Evolutionary conservation across 169 alveolate species (phyloP).

Genomic region (Sarcocystis neurona): DNA sequence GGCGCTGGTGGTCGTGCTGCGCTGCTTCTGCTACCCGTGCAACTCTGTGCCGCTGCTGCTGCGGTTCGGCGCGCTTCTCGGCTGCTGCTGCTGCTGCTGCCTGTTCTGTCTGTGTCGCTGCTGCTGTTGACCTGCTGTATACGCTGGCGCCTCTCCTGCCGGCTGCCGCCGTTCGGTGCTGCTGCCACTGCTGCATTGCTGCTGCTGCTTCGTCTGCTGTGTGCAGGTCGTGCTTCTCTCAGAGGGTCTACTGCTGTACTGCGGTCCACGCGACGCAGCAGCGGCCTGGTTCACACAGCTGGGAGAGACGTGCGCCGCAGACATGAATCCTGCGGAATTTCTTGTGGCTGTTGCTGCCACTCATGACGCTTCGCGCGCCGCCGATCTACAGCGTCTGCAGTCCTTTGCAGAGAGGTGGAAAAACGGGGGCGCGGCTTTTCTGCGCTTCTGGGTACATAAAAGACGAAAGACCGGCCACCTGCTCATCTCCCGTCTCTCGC

Average conservation of each 20-base stretch:
- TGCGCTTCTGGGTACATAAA: conserved; percentile 39
- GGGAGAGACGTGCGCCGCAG: conserved; percentile 49
- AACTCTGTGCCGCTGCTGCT: too few species aligned
- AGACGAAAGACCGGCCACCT: background rate
- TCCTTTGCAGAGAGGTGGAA: conserved; percentile 52
- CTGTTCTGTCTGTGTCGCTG: too few species aligned
- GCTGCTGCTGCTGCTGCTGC: too few species aligned
- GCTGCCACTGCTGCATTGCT: too few species aligned
- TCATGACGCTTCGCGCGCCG: background rate
- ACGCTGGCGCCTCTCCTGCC: too few species aligned
- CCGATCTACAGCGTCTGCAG: conserved; percentile 18
- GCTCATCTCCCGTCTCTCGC: background rate
- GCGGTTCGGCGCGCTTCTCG: too few species aligned
- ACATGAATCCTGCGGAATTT: conserved; percentile 62
- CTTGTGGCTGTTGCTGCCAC: conserved; percentile 22
- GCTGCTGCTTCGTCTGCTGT: background rate
- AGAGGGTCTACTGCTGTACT: conserved; percentile 65
- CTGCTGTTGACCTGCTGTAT: too few species aligned
- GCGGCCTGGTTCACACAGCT: conserved; percentile 51
- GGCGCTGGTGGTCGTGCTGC: too few species aligned
- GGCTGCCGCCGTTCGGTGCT: too few species aligned
- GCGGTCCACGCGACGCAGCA: conserved; percentile 60
- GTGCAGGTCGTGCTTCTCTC: conserved; percentile 54
- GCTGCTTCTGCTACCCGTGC: too few species aligned
- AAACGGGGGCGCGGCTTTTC: conserved; percentile 36